phyloP scores from a whole-genome alignment of 2,329 filamentous ascomycete species.

The Trichoderma sp. region DNA sequence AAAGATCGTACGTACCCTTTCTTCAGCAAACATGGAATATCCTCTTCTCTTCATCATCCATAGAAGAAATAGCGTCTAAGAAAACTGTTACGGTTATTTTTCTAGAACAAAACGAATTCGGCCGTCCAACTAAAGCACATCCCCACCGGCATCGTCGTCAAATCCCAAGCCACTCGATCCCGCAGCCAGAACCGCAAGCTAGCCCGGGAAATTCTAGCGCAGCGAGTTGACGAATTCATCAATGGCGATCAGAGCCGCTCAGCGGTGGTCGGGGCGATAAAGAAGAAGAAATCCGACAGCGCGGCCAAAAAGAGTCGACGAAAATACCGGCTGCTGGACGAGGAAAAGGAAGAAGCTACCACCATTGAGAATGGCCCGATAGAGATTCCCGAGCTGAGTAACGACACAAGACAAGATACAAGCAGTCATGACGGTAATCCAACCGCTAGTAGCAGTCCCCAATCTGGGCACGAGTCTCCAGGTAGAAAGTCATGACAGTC shows the following conservation, averaged over 20 bases:
- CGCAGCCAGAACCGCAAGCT: slow-evolving; percentile 83
- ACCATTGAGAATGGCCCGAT: neutral
- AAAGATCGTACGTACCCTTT: slow-evolving; percentile 69
- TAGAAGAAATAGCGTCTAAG: neutral
- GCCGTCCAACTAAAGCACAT: slow-evolving; percentile 90
- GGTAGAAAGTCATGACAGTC: neutral
- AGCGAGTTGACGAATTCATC: slow-evolving; percentile 67
- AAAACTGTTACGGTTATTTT: neutral
- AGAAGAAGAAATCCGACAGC: slow-evolving; percentile 70
- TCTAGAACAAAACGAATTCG: slow-evolving; percentile 89
- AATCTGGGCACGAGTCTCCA: neutral
- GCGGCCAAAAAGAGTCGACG: slow-evolving; percentile 76
- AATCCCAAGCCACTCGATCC: slow-evolving; percentile 88
- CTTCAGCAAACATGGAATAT: neutral
- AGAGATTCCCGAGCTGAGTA: neutral
- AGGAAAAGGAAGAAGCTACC: slow-evolving; percentile 37
- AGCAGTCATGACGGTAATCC: neutral
- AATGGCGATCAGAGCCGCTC: slow-evolving; percentile 69
- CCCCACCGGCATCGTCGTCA: slow-evolving; percentile 88
- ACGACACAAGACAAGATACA: neutral
- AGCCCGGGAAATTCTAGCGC: slow-evolving; percentile 73
- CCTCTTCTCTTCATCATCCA: neutral
- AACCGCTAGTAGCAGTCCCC: neutral
- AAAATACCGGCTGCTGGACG: slow-evolving; percentile 67
- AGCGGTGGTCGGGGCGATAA: slow-evolving; percentile 60